These are phyloP conservation scores for Sanghuangporus baumii DNA, from an alignment of 1,284 basidiomycete genomes.

Conservation along the genomic window DNA sequence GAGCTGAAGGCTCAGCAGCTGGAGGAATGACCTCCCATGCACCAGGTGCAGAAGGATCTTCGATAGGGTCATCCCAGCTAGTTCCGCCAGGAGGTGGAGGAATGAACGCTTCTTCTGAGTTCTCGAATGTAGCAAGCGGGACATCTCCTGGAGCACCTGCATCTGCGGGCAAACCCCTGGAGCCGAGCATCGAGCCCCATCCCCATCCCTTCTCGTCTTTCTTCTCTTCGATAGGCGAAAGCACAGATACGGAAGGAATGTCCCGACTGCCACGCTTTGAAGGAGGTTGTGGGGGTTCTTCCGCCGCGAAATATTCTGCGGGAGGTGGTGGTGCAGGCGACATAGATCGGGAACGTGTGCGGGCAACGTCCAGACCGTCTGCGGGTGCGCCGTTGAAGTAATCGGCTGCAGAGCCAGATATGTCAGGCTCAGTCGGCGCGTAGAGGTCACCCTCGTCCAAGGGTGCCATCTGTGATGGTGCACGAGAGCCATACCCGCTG, in stretches of 20 bases:
- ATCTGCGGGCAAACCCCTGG: background rate
- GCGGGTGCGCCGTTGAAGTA: background rate
- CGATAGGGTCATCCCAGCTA: background rate
- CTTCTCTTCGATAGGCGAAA: background rate
- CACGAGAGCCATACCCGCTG: conserved; percentile 4
- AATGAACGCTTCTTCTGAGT: conserved; percentile 1
- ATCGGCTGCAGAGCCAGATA: background rate
- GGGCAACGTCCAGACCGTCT: background rate
- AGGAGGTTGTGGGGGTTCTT: background rate
- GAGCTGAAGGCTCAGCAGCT: background rate
- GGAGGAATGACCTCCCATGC: background rate
- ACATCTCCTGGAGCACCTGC: background rate
- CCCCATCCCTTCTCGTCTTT: conserved; percentile 6
- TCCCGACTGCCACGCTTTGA: conserved; percentile 1
- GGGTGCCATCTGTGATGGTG: conserved; percentile 6
- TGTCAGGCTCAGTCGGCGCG: background rate
- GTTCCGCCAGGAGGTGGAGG: background rate
- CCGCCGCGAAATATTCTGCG: background rate
- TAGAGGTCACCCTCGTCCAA: conserved; percentile 5
- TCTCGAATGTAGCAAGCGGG: conserved; percentile 1
- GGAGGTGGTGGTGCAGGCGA: conserved; percentile 4
- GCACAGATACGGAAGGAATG: background rate
- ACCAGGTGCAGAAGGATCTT: background rate
- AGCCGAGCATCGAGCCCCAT: background rate
- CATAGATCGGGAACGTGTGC: background rate